A percentile compares a stretch with the other conserved stretches of the same genome.
Evolutionary conservation across 208 protist species (phyloP).

Genomic region (Leishmania braziliensis): DNA sequence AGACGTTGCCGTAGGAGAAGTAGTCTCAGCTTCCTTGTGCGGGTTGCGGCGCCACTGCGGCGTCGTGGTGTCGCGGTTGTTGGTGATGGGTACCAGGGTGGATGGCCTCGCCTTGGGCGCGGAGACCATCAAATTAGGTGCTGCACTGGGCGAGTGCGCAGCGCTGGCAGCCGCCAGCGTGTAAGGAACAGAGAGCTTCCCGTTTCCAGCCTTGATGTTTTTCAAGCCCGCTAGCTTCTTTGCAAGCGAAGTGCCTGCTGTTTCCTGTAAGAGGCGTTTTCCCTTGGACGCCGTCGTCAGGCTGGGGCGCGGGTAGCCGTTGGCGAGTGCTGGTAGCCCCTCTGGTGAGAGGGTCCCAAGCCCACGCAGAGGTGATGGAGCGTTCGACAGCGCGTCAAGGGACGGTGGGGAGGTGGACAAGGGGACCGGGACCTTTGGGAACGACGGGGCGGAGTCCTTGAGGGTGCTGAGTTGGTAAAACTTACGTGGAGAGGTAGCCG

Average conservation of each 20-base stretch:
- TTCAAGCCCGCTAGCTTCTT: constrained; percentile 28
- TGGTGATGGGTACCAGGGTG: not conserved
- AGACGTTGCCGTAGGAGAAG: not conserved
- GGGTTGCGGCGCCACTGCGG: constrained; percentile 8
- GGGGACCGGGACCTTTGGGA: not conserved
- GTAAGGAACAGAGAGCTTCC: constrained; percentile 8
- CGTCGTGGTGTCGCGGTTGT: constrained; percentile 9
- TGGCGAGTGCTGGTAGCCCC: constrained; percentile 8
- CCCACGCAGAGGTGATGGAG: not conserved
- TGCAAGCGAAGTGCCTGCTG: constrained; percentile 10
- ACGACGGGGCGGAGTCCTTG: constrained; percentile 3
- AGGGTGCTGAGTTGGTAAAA: constrained; percentile 28
- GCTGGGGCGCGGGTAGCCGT: not conserved
- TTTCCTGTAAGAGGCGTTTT: constrained; percentile 22
- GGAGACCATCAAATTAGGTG: not conserved
- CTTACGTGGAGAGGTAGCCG: constrained; percentile 32
- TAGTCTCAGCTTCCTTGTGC: constrained; percentile 12
- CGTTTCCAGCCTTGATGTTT: constrained; percentile 29
- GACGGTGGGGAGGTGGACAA: constrained; percentile 4
- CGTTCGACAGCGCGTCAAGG: not conserved
- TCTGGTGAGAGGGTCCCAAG: not conserved
- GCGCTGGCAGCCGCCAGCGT: constrained; percentile 2
- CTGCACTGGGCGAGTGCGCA: constrained; percentile 2
- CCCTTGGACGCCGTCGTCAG: not conserved
- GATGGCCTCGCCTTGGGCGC: constrained; percentile 1